These are phyloP conservation scores for Pseudonitzschia pungens DNA, from an alignment of 108 stramenopile genomes.

Conservation along the genomic window DNA sequence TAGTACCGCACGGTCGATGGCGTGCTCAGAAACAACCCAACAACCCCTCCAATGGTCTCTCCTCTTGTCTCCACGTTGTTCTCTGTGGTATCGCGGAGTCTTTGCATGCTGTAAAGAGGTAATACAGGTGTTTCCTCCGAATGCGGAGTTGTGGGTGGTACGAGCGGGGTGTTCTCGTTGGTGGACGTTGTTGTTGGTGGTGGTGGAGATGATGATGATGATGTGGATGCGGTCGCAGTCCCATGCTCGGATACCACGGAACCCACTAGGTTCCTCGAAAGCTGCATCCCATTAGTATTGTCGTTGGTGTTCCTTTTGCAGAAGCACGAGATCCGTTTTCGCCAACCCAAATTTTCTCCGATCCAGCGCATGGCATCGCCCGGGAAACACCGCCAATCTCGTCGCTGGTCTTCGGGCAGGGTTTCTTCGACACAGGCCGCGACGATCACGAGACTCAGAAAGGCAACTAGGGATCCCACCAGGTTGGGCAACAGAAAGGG, in stretches of 20 bases:
- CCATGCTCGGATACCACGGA: not conserved
- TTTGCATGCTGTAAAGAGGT: not conserved
- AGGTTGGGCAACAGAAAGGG: slow-evolving; percentile 69
- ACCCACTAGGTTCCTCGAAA: not conserved
- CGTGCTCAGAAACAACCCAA: slow-evolving; percentile 13
- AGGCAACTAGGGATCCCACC: slow-evolving; percentile 41
- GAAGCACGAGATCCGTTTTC: not conserved
- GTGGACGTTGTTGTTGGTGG: not conserved
- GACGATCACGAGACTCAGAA: slow-evolving; percentile 32
- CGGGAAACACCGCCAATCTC: slow-evolving; percentile 5
- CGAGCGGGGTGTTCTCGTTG: not conserved
- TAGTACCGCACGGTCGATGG: slow-evolving; percentile 38
- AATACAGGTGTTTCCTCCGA: not conserved
- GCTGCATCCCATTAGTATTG: not conserved
- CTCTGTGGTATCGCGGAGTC: not conserved
- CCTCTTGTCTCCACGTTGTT: not conserved
- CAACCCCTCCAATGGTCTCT: not conserved
- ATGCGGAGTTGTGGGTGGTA: not conserved
- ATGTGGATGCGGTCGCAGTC: not conserved
- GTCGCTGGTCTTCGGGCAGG: slow-evolving; percentile 29
- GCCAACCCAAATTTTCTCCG: not conserved
- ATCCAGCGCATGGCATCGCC: not conserved
- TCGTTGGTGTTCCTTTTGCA: not conserved
- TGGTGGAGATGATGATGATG: too few species aligned
- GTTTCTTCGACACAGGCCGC: slow-evolving; percentile 50